Conservation (phyloP, 331 rosid species). For the Pyrus hybrid region DNA sequence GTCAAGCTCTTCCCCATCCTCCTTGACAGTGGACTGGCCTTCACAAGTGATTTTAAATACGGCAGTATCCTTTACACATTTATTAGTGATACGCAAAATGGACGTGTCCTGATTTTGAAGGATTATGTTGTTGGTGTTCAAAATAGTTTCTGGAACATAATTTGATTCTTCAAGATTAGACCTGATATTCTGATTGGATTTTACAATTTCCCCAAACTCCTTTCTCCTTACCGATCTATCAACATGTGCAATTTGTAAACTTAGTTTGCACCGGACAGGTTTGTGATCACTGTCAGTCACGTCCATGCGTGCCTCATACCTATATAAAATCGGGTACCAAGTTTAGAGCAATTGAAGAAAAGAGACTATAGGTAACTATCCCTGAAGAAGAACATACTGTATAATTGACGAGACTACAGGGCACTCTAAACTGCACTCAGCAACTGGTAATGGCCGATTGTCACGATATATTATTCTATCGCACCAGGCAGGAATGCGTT, state of each 20-base stretch:
- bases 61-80: constrained; percentile 49
- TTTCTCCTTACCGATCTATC: constrained; percentile 86
- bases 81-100: constrained; percentile 47
- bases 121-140: constrained; percentile 47
- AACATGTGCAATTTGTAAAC: constrained; percentile 63
- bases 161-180: constrained; percentile 50
- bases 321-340: constrained; percentile 22
- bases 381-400: constrained; percentile 42
- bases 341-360: constrained; percentile 5
- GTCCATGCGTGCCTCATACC: constrained; percentile 98
- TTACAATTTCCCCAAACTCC: constrained; percentile 64
- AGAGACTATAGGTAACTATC: not conserved
- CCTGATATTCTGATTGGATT: constrained; percentile 56
- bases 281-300: constrained; percentile 99
- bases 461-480: constrained; percentile 97
- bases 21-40: constrained; percentile 59
- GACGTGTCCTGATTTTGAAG: constrained; percentile 76
- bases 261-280: constrained; percentile 88
- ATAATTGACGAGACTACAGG: constrained; percentile 82
- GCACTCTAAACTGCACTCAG: constrained; percentile 70
- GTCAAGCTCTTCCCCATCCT: constrained; percentile 43
- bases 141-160: constrained; percentile 58
- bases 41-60: constrained; percentile 60
- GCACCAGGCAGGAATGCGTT: constrained; percentile 99
- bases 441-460: constrained; percentile 47